Conservation (phyloP, 352 stramenopile genomes). For the Globisporangium irregulare region DNA sequence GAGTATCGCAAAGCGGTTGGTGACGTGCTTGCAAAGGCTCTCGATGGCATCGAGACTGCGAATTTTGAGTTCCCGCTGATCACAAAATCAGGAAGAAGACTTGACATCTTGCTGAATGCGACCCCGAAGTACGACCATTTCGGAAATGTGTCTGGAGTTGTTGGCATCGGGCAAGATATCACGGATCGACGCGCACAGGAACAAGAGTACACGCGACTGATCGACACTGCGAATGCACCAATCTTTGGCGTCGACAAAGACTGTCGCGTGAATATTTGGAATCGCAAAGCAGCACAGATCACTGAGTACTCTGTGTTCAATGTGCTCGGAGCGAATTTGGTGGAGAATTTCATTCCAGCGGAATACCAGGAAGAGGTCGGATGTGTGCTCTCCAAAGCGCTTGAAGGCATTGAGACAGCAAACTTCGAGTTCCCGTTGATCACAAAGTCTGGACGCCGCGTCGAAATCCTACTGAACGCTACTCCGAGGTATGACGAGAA, state of each 20-base stretch:
- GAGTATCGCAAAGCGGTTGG: constrained; percentile 60
- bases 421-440: too few species aligned
- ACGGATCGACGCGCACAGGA: constrained; percentile 64
- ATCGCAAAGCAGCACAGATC: constrained; percentile 73
- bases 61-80: constrained; percentile 78
- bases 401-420: constrained; percentile 47
- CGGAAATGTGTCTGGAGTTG: constrained; percentile 52
- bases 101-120: constrained; percentile 62
- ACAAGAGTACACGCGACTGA: constrained; percentile 77
- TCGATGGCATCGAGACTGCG: constrained; percentile 50
- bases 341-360: constrained; percentile 73
- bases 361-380: constrained; percentile 54
- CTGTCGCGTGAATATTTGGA: constrained; percentile 80
- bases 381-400: constrained; percentile 46
- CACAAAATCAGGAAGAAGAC: constrained; percentile 48
- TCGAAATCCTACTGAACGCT: constrained; percentile 58
- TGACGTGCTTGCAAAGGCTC: constrained; percentile 49
- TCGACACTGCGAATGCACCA: constrained; percentile 82
- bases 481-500: constrained; percentile 56
- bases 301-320: constrained; percentile 73
- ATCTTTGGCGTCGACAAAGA: constrained; percentile 79
- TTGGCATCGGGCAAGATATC: constrained; percentile 73
- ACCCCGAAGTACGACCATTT: constrained; percentile 56
- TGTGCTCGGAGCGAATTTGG: constrained; percentile 61
- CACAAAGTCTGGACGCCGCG: constrained; percentile 40